A percentile compares a stretch with the other conserved stretches of the same genome.
phyloP scores from a whole-genome alignment of 148 eudicot species.

The Nepenthes mirabilis region DNA sequence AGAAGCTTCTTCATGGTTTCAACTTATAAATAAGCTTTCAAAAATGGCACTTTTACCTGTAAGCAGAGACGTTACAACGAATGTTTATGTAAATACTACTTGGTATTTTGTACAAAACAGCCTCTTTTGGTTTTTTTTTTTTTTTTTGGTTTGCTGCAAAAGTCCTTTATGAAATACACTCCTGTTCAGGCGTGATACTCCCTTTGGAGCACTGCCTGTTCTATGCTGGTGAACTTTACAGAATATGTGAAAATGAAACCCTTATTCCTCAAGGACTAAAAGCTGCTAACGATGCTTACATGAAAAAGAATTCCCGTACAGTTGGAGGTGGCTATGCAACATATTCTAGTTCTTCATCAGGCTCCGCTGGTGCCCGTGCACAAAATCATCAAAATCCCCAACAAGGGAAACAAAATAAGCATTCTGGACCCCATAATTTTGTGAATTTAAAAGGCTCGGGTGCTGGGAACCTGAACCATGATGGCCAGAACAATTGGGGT shows the following conservation, averaged over 20 bases:
- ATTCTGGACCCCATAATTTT: slow-evolving; percentile 44
- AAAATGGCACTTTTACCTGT: slow-evolving; percentile 82
- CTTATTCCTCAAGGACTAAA: slow-evolving; percentile 61
- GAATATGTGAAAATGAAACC: slow-evolving; percentile 68
- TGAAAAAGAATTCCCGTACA: slow-evolving; percentile 41
- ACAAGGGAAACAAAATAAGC: slow-evolving; percentile 60
- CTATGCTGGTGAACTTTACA: slow-evolving; percentile 81
- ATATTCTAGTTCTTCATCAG: slow-evolving; percentile 41
- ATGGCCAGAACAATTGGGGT: slow-evolving; percentile 40
- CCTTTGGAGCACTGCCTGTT: slow-evolving; percentile 95
- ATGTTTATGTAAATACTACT: slow-evolving; percentile 1
- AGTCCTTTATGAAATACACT: no score
- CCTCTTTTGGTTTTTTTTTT: no score
- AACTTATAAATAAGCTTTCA: slow-evolving; percentile 71
- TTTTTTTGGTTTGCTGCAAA: no score
- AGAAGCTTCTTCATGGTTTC: slow-evolving; percentile 66
- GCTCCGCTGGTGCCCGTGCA: slow-evolving; percentile 40
- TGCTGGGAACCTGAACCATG: slow-evolving; percentile 30
- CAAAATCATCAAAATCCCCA: slow-evolving; percentile 46
- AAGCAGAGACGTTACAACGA: slow-evolving; percentile 20
- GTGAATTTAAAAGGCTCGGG: slow-evolving; percentile 38
- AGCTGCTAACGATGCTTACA: slow-evolving; percentile 77
- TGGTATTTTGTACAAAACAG: background rate
- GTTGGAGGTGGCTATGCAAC: slow-evolving; percentile 28
- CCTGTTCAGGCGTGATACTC: slow-evolving; percentile 3